A percentile compares a stretch with the other conserved stretches of the same genome.
phyloP scores from a whole-genome alignment of 192 early-diverging fungal species.

The Entomortierella beljakovae region DNA sequence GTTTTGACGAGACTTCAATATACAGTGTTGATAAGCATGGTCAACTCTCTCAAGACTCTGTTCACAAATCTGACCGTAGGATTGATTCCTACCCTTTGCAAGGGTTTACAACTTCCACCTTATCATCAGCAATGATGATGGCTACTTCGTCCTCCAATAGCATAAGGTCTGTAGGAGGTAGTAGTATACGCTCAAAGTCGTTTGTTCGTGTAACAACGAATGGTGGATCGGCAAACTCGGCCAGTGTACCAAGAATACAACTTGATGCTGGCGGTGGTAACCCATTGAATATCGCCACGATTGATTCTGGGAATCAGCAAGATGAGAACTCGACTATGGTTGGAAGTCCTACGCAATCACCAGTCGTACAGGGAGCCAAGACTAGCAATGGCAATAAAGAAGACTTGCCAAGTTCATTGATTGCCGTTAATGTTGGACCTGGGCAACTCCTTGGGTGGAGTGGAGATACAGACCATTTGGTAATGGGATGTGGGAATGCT shows the following conservation, averaged over 20 bases:
- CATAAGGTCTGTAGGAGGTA: conserved; percentile 28
- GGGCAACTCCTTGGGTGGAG: conserved; percentile 65
- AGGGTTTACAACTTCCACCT: conserved; percentile 59
- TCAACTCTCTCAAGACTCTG: conserved; percentile 63
- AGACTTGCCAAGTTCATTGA: conserved; percentile 6
- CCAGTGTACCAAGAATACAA: conserved; percentile 39
- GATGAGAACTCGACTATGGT: background rate
- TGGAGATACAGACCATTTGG: conserved; percentile 64
- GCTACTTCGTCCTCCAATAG: conserved; percentile 37
- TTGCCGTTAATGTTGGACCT: conserved; percentile 43
- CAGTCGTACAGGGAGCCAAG: background rate
- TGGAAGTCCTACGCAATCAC: background rate
- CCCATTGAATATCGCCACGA: background rate
- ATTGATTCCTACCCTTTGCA: conserved; percentile 49
- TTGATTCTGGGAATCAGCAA: background rate
- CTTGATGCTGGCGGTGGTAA: conserved; percentile 29
- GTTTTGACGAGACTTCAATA: conserved; percentile 73
- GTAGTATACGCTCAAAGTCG: conserved; percentile 47
- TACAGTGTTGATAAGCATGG: conserved; percentile 56
- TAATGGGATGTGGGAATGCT: conserved; percentile 59
- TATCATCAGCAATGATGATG: conserved; percentile 38
- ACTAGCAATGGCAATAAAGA: background rate
- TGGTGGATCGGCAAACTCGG: conserved; percentile 11
- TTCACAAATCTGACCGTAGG: conserved; percentile 61
- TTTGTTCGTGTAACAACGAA: conserved; percentile 30